Conservation (phyloP, 1,139 yeast genomes). For the Saccharomycopsis hybrid region DNA sequence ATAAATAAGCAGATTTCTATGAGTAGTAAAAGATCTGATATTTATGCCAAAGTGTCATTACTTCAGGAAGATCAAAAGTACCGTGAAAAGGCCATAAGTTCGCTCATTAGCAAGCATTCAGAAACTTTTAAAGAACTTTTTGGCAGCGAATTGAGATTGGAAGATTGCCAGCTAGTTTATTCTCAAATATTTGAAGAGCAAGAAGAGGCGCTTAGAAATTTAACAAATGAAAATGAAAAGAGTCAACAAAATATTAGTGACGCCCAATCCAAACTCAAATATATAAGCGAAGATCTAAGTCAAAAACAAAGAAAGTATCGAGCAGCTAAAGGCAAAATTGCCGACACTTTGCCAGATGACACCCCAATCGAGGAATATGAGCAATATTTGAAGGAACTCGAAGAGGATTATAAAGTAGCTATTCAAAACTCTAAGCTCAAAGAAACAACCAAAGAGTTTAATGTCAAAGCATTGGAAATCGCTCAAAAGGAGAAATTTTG, state of each 20-base stretch:
- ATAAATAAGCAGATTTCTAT: conserved; percentile 44
- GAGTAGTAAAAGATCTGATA: conserved; percentile 54
- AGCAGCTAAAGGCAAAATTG: conserved; percentile 19
- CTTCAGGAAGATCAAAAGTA: conserved; percentile 34
- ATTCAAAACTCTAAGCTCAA: conserved; percentile 57
- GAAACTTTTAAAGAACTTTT: conserved; percentile 19
- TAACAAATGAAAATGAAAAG: background rate
- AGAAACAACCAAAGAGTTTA: conserved; percentile 60
- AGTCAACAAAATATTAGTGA: conserved; percentile 2
- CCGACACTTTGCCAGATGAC: conserved; percentile 31
- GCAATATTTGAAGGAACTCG: conserved; percentile 45
- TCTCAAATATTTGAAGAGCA: background rate
- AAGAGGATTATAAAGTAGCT: conserved; percentile 52
- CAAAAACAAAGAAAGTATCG: conserved; percentile 22
- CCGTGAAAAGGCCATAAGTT: conserved; percentile 28
- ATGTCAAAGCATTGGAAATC: conserved; percentile 53
- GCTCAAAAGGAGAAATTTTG: conserved; percentile 55
- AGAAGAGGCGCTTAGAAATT: conserved; percentile 3
- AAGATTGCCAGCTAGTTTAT: background rate
- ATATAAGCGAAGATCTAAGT: conserved; percentile 24
- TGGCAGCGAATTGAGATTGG: conserved; percentile 24
- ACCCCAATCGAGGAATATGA: conserved; percentile 47
- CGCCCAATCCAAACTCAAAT: conserved; percentile 24
- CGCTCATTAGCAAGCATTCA: conserved; percentile 25
- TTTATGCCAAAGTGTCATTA: conserved; percentile 44